Evolutionary conservation across 768 basidiomycete genomes (phyloP), one percentile per base, ranked within the genome.

Genomic region (Mycena sanguinolenta): DNA sequence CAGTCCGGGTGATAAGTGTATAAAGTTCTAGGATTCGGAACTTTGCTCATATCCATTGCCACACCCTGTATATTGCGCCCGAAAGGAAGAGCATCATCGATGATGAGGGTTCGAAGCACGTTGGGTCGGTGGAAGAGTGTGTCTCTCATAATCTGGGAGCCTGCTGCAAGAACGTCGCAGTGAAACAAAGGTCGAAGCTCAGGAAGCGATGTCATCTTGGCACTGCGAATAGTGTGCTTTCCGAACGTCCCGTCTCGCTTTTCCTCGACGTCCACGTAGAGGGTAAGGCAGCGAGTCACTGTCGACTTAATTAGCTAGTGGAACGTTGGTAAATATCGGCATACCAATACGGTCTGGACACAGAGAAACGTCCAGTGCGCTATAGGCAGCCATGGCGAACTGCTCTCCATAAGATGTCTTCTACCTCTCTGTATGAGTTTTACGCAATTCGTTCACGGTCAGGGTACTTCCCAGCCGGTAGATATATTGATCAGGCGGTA

Each of bases 341-440:
- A 34, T 57, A 65, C 63, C 63, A 23, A 65, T 65, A 54, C 54
- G 63, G 17, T 46, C 32, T 46, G 63, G 54, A 49, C 58, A 54
- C 30, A 30, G 63, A 57, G 63, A 19, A 28, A 65, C 19, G 58
- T 65, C 27, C 25, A 65, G 34, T 49, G 63, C 63, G 55, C 63
- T 65, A 23, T 14, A 36, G 16, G 63, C 63, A 65, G 54, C 63
- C 7, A 57, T 23, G 30, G 27, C 53, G 34, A 65, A 49, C 9
- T 65, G 55, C 13, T 55, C 27, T 27, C 17, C 44, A 44, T 65
- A 49, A 6, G 28, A 32, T 32, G 36, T 19, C 46, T 65, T 65
- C 63, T 38, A 65, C 27, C 9, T 21, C 28, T 65, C 63, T 9
- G 32, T 58, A 25, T 58, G 63, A 4, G 14, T 21, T 30, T 4